These are phyloP conservation scores for Phaeotremella fagi DNA, from an alignment of 768 basidiomycete species.

Conservation along the genomic window DNA sequence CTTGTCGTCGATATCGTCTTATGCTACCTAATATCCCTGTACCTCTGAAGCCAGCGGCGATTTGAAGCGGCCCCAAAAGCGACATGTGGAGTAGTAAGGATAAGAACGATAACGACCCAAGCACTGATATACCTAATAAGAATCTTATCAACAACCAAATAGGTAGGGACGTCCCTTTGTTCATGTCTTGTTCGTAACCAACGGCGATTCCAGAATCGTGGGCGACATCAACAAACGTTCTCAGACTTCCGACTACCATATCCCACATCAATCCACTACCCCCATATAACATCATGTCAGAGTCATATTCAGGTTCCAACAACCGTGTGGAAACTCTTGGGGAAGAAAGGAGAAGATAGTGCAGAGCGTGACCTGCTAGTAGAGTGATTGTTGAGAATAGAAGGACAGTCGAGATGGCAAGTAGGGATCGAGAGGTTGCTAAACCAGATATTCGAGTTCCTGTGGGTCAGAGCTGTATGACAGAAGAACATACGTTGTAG, in stretches of 20 bases:
- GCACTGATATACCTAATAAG: conserved; percentile 31
- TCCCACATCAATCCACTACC: conserved; percentile 31
- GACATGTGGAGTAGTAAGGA: conserved; percentile 28
- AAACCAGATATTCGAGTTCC: conserved; percentile 39
- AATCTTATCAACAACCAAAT: conserved; percentile 14
- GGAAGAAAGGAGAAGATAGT: conserved; percentile 16
- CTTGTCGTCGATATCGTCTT: conserved; percentile 6
- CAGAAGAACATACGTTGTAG: conserved; percentile 25
- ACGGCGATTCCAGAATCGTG: conserved; percentile 1
- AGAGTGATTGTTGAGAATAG: conserved; percentile 27
- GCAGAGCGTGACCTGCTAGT: conserved; percentile 25
- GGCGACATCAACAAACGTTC: conserved; percentile 28
- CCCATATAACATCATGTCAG: conserved; percentile 22
- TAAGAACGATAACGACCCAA: conserved; percentile 36
- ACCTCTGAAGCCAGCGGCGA: conserved; percentile 30
- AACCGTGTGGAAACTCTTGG: background rate
- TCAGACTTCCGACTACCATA: conserved; percentile 26
- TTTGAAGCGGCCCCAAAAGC: conserved; percentile 33
- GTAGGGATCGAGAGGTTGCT: conserved; percentile 37
- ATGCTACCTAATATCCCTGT: conserved; percentile 26
- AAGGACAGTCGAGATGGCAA: conserved; percentile 23
- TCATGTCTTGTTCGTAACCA: background rate
- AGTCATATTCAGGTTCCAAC: conserved; percentile 3
- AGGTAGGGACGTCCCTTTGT: background rate
- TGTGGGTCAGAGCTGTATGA: background rate